These are phyloP conservation scores for Sporothrix pseudoabietina DNA, from an alignment of 2,329 filamentous ascomycete species.

Conservation along the genomic window DNA sequence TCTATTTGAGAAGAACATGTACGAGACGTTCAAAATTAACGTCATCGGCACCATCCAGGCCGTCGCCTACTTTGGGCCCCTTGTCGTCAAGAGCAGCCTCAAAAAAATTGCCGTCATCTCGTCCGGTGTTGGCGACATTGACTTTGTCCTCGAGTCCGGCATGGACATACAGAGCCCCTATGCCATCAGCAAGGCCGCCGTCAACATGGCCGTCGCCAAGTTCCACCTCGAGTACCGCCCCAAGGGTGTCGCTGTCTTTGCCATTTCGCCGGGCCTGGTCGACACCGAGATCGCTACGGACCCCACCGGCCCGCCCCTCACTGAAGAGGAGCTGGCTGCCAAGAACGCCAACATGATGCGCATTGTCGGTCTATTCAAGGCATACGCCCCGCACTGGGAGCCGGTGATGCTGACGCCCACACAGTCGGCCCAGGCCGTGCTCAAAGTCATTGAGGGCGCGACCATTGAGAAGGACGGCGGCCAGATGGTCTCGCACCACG, in stretches of 20 bases:
- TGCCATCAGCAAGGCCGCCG: constrained; percentile 53
- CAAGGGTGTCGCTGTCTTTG: constrained; percentile 56
- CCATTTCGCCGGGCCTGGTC: constrained; percentile 55
- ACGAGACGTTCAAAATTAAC: constrained; percentile 49
- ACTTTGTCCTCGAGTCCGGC: constrained; percentile 45
- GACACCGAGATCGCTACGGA: constrained; percentile 41
- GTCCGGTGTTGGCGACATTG: constrained; percentile 51
- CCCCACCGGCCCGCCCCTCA: constrained; percentile 32
- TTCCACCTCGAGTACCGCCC: constrained; percentile 53
- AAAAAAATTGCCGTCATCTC: constrained; percentile 60
- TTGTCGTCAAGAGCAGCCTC: constrained; percentile 51
- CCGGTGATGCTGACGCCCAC: constrained; percentile 43
- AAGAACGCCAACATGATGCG: constrained; percentile 31
- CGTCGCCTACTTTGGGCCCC: constrained; percentile 55
- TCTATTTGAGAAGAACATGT: constrained; percentile 43
- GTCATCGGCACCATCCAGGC: constrained; percentile 56
- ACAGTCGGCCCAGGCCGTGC: constrained; percentile 42
- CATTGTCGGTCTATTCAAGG: constrained; percentile 40
- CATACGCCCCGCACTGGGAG: constrained; percentile 47
- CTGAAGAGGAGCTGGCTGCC: constrained; percentile 39
- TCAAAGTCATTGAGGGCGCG: constrained; percentile 43
- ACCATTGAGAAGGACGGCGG: constrained; percentile 54
- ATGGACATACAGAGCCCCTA: constrained; percentile 48
- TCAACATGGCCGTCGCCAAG: constrained; percentile 58
- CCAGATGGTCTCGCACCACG: constrained; percentile 56